Evolutionary conservation across 441 rosid genomes (phyloP).

Genomic region (Euphorbia celastroides): DNA sequence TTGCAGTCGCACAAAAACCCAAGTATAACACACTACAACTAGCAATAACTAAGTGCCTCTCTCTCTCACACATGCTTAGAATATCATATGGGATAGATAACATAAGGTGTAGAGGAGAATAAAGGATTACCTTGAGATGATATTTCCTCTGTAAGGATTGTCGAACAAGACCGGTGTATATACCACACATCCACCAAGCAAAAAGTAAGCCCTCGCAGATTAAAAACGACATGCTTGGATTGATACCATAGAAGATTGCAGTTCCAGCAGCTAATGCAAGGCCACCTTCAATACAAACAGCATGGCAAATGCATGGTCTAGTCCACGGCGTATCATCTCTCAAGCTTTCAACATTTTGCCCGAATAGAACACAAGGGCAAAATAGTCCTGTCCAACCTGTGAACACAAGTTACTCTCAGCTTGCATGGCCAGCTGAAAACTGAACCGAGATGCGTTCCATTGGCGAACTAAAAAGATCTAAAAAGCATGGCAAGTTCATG

Average conservation of each 20-base stretch:
- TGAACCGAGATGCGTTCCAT: background rate
- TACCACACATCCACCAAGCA: slow-evolving; percentile 97
- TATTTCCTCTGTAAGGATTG: slow-evolving; percentile 77
- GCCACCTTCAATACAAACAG: slow-evolving; percentile 85
- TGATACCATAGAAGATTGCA: slow-evolving; percentile 58
- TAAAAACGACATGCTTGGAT: slow-evolving; percentile 70
- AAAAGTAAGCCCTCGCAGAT: slow-evolving; percentile 77
- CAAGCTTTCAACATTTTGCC: slow-evolving; percentile 66
- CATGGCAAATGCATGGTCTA: slow-evolving; percentile 77
- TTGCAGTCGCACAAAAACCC: background rate
- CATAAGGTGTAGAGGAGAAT: background rate
- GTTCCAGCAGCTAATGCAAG: slow-evolving; percentile 61
- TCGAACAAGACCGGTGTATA: slow-evolving; percentile 74
- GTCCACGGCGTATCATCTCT: slow-evolving; percentile 78
- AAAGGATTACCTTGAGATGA: slow-evolving; percentile 66
- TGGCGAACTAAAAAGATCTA: background rate
- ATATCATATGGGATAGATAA: too few species aligned
- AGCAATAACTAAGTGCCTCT: background rate
- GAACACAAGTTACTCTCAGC: slow-evolving; percentile 1
- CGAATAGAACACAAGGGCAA: slow-evolving; percentile 85
- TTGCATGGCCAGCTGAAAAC: background rate
- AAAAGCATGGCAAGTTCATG: background rate
- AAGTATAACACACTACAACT: background rate
- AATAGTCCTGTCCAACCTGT: slow-evolving; percentile 73
- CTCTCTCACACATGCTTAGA: too few species aligned